phyloP scores from a whole-genome alignment of 148 eudicot genomes.

The Rhododendron ferrugineum region DNA sequence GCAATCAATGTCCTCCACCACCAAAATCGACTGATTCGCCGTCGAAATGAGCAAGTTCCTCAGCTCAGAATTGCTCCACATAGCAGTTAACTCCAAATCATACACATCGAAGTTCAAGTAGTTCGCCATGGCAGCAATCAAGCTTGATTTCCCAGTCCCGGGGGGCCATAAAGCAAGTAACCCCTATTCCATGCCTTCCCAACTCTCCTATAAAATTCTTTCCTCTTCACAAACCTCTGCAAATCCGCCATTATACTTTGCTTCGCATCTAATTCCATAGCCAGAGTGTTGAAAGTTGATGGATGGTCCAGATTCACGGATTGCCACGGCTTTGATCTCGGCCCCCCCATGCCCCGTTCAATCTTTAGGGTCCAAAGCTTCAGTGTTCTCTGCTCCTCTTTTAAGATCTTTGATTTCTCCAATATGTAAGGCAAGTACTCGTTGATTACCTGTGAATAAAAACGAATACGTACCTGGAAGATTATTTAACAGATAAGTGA shows the following conservation, averaged over 20 bases:
- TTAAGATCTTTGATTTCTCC: conserved; percentile 4
- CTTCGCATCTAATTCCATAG: no score
- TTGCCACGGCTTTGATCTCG: no score
- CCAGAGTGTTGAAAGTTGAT: no score
- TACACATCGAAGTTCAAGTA: conserved; percentile 26
- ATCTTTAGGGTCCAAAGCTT: conserved; percentile 12
- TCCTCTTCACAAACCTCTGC: conserved; percentile 20
- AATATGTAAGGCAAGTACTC: conserved; percentile 17
- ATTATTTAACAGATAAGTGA: not conserved
- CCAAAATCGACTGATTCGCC: conserved; percentile 24
- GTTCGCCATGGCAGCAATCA: conserved; percentile 25
- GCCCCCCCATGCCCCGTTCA: no score
- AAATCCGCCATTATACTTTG: no score
- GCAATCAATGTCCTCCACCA: conserved; percentile 39
- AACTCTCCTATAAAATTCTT: conserved; percentile 16
- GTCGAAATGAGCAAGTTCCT: conserved; percentile 24
- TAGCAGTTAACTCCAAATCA: conserved; percentile 35
- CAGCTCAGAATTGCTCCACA: conserved; percentile 17
- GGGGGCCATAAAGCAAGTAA: conserved; percentile 27
- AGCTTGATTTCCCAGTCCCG: conserved; percentile 28
- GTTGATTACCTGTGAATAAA: not conserved
- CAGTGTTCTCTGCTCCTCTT: conserved; percentile 16
- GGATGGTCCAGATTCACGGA: no score
- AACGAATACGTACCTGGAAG: not conserved
- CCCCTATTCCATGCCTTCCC: conserved; percentile 35